Evolutionary conservation across 345 rosid species (phyloP), one percentile per base, ranked within the genome.

Genomic region (Laguncularia racemosa): DNA sequence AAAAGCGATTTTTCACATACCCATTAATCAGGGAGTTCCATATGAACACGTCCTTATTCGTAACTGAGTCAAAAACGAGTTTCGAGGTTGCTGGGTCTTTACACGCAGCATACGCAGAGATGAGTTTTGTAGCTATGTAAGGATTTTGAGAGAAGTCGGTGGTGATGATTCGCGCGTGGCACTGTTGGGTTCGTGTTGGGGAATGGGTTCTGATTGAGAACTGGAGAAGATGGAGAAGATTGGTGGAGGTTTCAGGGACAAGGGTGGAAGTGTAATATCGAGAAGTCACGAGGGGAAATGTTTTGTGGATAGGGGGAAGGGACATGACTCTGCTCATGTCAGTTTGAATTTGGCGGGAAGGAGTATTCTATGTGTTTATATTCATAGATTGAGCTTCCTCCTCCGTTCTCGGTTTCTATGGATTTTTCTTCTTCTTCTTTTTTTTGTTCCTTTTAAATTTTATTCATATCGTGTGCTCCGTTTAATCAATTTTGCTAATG

Each of bases 11-110:
- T 65, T 73, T 84, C 20, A 73, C 81, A 58, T 63, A 83, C 64
- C 81, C 89, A 59, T 59, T 78, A 23, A 82, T 82, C 67, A 88
- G 52, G 0, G 88, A 65, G 79, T 81, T 85, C 80, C 82, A 81
- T 0, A 77, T 61, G 21, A 54, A 73, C 26, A 73, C 75, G 44
- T 57, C 69, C 59, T 68, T 70, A 47, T 58, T 26, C 8, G 46
- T 59, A 11, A 74, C 40, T 16, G 78, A 76, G 56, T 76, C 45
- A 14, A 86, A 86, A 33, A 84, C 72, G 70, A 78, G 65, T 14
- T 63, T 67, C 0, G 90, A 73, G 23, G 47, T 64, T 13, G 59
- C 50, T 33, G 66, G 64, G 57, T 19, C 50, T 26, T 67, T 68
- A 18, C 63, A 70, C 28, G 53, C 16, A 20, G 86, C 79, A 56